Evolutionary conservation across 2,329 filamentous ascomycete genomes (phyloP), one percentile per base, ranked within the genome.

Genomic region (Arthroderma sp.): DNA sequence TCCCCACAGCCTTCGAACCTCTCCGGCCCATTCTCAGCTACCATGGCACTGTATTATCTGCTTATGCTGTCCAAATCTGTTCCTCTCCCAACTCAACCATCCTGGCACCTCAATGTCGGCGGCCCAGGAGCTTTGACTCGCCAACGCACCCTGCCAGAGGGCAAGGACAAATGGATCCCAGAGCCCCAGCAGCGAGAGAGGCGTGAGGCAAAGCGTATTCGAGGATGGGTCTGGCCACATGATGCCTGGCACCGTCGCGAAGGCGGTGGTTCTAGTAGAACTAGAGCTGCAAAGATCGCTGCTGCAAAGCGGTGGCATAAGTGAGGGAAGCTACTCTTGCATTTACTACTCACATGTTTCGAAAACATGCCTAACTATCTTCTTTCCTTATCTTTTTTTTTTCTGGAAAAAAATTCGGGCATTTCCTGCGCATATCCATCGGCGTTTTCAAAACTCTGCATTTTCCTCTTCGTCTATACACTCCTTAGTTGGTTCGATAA

Each of bases 51-150:
- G 5, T 85, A 82, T 73, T 85, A 82, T 64, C 68, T 85, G 15
- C 79, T 84, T 58, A 84, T 85, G 81, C 77, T 85, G 2, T 81
- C 82, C 23, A 83, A 82, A 66, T 77, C 82, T 56, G 75, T 77
- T 41, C 78, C 81, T 1, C 72, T 85, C 38, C 79, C 78, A 1
- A 75, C 77, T 2, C 81, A 84, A 58, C 70, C 71, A 44, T 75
- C 77, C 13, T 82, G 79, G 68, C 76, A 77, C 62, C 75, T 85
- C 70, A 81, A 84, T 55, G 79, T 84, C 21, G 81, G 81, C 7
- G 79, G 77, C 2, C 79, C 81, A 1, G 79, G 78, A 2, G 77
- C 78, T 0, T 64, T 82, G 57, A 82, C 79, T 2, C 71, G 82
- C 37, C 77, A 81, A 66, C 77, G 78, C 52, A 73, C 78, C 60